Conservation (phyloP, 2,329 filamentous ascomycete species). For the Myriosclerotinia duriaeana region DNA sequence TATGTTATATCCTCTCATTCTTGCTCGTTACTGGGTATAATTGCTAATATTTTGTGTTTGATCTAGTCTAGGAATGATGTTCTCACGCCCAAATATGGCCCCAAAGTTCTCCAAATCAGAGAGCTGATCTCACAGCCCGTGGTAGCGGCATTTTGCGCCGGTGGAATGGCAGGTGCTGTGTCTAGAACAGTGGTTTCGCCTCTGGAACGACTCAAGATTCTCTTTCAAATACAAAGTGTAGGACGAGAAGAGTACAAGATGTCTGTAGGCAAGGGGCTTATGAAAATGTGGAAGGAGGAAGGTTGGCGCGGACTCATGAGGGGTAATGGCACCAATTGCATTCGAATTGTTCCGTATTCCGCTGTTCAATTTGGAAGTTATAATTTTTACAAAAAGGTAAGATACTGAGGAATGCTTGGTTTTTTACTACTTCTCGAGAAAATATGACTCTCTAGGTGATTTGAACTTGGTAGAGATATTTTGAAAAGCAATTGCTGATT, state of each 20-base stretch:
- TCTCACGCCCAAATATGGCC: conserved; percentile 39
- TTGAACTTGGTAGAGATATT: not conserved
- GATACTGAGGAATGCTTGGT: conserved; percentile 38
- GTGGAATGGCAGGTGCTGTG: conserved; percentile 93
- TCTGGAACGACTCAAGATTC: conserved; percentile 91
- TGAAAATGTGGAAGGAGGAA: conserved; percentile 96
- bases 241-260: conserved; percentile 92
- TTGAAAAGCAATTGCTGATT: conserved; percentile 18
- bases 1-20: conserved; percentile 29
- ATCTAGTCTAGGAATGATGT: conserved; percentile 33
- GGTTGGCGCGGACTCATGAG: conserved; percentile 97
- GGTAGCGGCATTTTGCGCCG: conserved; percentile 87
- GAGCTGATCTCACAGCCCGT: conserved; percentile 74
- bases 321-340: conserved; percentile 97
- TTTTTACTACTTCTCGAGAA: not conserved
- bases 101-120: conserved; percentile 39
- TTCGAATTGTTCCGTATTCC: conserved; percentile 96
- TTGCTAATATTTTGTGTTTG: not conserved
- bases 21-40: not conserved
- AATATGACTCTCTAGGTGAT: not conserved
- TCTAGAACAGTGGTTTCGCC: conserved; percentile 96
- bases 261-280: conserved; percentile 82
- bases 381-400: conserved; percentile 91
- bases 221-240: conserved; percentile 93
- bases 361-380: conserved; percentile 98